These are phyloP conservation scores for Fusarium kyushuense DNA, from an alignment of 2,329 filamentous ascomycete genomes.

Conservation along the genomic window DNA sequence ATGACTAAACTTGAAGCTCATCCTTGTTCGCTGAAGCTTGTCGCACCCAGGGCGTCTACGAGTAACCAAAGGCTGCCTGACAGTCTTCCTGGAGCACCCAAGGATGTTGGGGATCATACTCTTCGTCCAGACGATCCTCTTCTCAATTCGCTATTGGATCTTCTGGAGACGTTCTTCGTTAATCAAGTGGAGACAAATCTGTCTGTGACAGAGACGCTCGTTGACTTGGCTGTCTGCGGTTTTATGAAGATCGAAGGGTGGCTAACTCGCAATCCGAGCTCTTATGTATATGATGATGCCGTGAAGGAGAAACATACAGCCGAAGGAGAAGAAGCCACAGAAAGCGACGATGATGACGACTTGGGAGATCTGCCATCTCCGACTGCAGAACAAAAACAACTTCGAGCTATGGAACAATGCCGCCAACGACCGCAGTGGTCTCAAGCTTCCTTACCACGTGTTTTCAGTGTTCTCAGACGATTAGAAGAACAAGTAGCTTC, in stretches of 20 bases:
- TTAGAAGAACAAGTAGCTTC: constrained; percentile 72
- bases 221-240: constrained; percentile 86
- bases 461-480: constrained; percentile 69
- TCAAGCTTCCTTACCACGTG: constrained; percentile 61
- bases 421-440: constrained; percentile 67
- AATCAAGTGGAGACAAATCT: constrained; percentile 95
- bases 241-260: constrained; percentile 91
- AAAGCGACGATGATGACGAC: constrained; percentile 41
- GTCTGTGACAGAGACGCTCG: constrained; percentile 83
- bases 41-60: constrained; percentile 69
- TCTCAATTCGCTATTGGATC: constrained; percentile 73
- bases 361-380: constrained; percentile 31
- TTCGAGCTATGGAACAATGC: constrained; percentile 63
- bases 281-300: constrained; percentile 64
- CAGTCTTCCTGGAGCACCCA: constrained; percentile 70
- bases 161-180: constrained; percentile 84
- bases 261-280: constrained; percentile 79
- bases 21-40: constrained; percentile 76
- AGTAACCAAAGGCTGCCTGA: constrained; percentile 70
- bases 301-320: constrained; percentile 41
- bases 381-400: constrained; percentile 51
- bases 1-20: constrained; percentile 77
- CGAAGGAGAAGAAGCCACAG: constrained; percentile 23
- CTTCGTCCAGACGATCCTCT: constrained; percentile 72
- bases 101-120: constrained; percentile 71